Evolutionary conservation across 768 basidiomycete genomes (phyloP).

Genomic region (Amanita jacksonii): DNA sequence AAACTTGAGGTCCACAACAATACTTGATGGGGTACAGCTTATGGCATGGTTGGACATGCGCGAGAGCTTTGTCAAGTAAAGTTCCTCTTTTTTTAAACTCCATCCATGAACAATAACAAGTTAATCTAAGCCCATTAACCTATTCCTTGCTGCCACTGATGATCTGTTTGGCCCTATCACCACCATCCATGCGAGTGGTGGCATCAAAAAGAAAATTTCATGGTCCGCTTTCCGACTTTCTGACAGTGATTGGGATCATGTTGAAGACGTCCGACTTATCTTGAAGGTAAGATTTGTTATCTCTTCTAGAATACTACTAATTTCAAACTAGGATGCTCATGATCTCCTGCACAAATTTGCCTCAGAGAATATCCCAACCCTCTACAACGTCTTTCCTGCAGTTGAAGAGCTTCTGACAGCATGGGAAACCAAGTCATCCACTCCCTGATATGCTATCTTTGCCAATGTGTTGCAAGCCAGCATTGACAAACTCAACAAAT

Average conservation of each 20-base stretch:
- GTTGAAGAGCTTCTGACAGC: conserved; percentile 18
- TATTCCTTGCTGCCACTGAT: conserved; percentile 15
- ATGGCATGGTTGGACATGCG: conserved; percentile 14
- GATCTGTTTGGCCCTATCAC: conserved; percentile 22
- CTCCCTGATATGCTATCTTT: conserved; percentile 11
- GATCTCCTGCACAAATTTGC: conserved; percentile 19
- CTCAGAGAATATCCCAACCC: conserved; percentile 14
- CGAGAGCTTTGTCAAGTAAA: conserved; percentile 11
- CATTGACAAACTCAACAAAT: conserved; percentile 16
- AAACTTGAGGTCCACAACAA: conserved; percentile 15
- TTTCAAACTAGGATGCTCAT: conserved; percentile 1
- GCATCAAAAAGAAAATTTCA: conserved; percentile 17
- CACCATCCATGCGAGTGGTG: conserved; percentile 12
- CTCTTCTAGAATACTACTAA: conserved; percentile 7
- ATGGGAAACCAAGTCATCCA: conserved; percentile 17
- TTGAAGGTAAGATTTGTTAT: conserved; percentile 12
- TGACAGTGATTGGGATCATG: conserved; percentile 16
- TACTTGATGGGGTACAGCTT: conserved; percentile 17
- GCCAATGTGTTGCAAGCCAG: conserved; percentile 13
- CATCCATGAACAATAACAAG: background rate
- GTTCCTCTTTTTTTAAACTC: background rate
- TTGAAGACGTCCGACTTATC: conserved; percentile 12
- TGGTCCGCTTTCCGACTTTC: conserved; percentile 17
- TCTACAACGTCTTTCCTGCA: conserved; percentile 18
- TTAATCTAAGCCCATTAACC: conserved; percentile 9